Percentiles rank a stretch among this genome's conserved stretches.
Conservation (phyloP, 108 stramenopile genomes). For the Cylindrotheca closterium region DNA sequence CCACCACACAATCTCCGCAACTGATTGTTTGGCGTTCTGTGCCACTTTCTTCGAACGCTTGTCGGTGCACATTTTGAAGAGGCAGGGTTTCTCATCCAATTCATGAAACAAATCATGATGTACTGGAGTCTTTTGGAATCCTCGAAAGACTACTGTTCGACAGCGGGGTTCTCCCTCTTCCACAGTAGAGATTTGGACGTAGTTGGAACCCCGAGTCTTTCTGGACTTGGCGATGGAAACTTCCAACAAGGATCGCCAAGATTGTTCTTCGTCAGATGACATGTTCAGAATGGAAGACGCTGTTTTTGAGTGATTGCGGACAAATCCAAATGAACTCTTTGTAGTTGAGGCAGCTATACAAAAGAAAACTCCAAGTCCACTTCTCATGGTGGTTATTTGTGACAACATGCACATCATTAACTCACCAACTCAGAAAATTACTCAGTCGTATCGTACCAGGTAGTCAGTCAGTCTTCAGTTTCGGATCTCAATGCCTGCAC, state of each 20-base stretch:
- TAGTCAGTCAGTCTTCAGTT: no score
- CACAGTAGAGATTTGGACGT: conserved; percentile 84
- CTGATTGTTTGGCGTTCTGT: conserved; percentile 23
- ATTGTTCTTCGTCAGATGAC: conserved; percentile 5
- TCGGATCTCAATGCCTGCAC: no score
- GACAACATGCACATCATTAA: no score
- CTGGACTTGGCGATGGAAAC: conserved; percentile 72
- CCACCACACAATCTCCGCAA: conserved; percentile 87
- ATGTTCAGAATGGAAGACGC: background rate
- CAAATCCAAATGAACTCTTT: background rate
- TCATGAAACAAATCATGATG: conserved; percentile 24
- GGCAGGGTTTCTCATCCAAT: conserved; percentile 24
- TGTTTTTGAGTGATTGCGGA: background rate
- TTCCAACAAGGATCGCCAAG: conserved; percentile 68
- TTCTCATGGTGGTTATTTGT: no score
- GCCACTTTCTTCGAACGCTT: conserved; percentile 64
- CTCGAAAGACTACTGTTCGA: conserved; percentile 81
- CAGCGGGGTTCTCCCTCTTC: conserved; percentile 66
- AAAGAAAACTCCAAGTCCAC: no score
- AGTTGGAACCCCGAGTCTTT: conserved; percentile 87
- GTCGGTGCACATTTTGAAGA: conserved; percentile 87
- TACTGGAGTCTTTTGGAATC: conserved; percentile 43
- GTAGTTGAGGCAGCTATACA: background rate
- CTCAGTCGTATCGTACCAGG: no score
- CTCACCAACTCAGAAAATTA: no score